These are phyloP conservation scores for Phyllostachys edulis DNA, from an alignment of 176 grass and related monocot genomes.

Conservation along the genomic window DNA sequence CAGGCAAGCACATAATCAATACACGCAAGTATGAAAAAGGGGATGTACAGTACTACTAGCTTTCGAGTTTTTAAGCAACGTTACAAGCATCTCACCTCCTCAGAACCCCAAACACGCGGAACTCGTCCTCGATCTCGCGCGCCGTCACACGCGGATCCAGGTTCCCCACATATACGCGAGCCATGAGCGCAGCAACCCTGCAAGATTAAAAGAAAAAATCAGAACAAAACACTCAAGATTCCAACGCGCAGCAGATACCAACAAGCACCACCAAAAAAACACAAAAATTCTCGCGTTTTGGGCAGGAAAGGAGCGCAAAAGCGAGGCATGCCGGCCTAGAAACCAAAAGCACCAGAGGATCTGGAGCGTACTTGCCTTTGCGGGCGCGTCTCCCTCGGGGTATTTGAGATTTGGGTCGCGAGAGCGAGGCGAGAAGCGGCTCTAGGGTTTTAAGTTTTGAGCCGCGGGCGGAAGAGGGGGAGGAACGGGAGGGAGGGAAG, in stretches of 20 bases:
- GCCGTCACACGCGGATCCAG: constrained; percentile 71
- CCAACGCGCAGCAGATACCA: neutral
- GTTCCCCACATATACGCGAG: constrained; percentile 81
- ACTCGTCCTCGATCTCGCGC: constrained; percentile 75
- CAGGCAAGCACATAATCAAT: neutral
- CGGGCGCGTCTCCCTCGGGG: neutral
- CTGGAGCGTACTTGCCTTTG: constrained; percentile 29
- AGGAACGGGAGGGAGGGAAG: neutral
- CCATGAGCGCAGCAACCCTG: constrained; percentile 42
- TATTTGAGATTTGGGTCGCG: constrained; percentile 32
- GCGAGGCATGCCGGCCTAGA: neutral
- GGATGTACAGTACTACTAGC: neutral
- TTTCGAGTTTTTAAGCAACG: neutral
- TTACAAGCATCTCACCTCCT: constrained; percentile 50
- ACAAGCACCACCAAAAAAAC: neutral
- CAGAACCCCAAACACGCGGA: constrained; percentile 72
- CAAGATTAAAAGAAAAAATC: neutral
- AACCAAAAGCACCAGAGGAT: neutral
- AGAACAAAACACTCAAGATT: neutral
- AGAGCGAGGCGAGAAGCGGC: neutral
- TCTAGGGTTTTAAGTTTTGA: constrained; percentile 51
- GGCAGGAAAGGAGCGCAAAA: neutral
- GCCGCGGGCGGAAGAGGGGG: constrained; percentile 16
- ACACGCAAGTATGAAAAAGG: neutral
- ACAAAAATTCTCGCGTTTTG: constrained; percentile 4